These are phyloP conservation scores for Elaeis guineensis DNA, from an alignment of 176 grass and related monocot species.

Conservation along the genomic window DNA sequence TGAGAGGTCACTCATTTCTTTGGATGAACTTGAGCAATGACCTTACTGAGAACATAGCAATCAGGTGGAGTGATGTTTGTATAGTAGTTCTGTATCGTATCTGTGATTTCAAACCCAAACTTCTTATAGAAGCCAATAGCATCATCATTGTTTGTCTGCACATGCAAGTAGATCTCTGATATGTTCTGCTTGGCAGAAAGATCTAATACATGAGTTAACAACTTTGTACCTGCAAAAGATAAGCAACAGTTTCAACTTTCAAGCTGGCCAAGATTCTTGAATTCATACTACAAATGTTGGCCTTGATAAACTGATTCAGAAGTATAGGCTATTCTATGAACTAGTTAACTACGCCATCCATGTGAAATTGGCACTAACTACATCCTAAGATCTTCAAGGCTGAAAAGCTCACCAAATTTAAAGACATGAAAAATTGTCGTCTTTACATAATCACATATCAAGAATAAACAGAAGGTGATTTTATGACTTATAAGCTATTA, in stretches of 20 bases:
- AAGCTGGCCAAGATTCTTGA: too few relatives aligned
- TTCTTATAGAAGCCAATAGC: conserved; percentile 94
- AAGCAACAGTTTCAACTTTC: neutral
- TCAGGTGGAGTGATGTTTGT: conserved; percentile 92
- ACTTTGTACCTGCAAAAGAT: conserved; percentile 57
- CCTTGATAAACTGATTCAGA: too few relatives aligned
- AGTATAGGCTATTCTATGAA: too few relatives aligned
- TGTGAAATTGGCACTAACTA: too few relatives aligned
- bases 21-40: conserved; percentile 36
- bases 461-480: too few relatives aligned
- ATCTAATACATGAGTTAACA: conserved; percentile 78
- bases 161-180: conserved; percentile 85
- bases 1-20: conserved; percentile 46
- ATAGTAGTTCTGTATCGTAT: conserved; percentile 94
- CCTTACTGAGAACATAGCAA: conserved; percentile 85
- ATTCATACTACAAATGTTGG: too few relatives aligned
- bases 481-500: too few relatives aligned
- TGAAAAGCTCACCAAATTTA: too few relatives aligned
- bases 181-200: conserved; percentile 79
- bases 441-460: too few relatives aligned
- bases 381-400: too few relatives aligned
- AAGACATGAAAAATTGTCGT: too few relatives aligned
- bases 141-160: conserved; percentile 93
- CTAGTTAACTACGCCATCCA: too few relatives aligned
- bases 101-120: conserved; percentile 94